Evolutionary conservation across 371 early-diverging fungal genomes (phyloP), one percentile per base, ranked within the genome.

Genomic region (Sporodiniella umbellata): DNA sequence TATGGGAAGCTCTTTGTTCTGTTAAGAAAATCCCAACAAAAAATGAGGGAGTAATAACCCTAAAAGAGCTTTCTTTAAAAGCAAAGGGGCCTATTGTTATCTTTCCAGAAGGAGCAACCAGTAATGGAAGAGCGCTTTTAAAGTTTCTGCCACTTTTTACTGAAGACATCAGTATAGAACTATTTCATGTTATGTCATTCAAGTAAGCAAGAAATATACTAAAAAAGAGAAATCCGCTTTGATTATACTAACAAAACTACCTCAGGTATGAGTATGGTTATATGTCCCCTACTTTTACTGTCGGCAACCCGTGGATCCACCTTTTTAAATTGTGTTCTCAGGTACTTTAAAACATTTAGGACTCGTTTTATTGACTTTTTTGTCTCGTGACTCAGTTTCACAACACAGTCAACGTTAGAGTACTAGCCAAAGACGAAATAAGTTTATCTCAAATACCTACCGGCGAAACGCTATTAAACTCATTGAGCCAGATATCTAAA

Each of bases 61-160:
- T 87, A 5, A 48, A 71, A n/a, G 80, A 85, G 11, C 58, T 85
- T 22, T 62, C 80, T 4, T 60, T 33, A 52, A 75, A 19, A 80
- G 83, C 37, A 72, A 80, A 14, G 60, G 86, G 90, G 0, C 93
- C 95, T 6, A 72, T 93, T 12, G 85, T 89, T 35, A 72, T 93
- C 7, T 91, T 94, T 51, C 86, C 94, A 0, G 95, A 93, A 81
- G 92, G 86, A 18, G 91, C 95, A 0, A 94, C 95, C 1, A 85
- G 90, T 33, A 95, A 95, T 68, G 90, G 91, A 28, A 78, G 90
- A 7, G 94, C 92, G 0, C 64, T 95, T 35, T 71, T 94, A 12
- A 83, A 86, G 53, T 82, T 92, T 49, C 58, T 80, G 14, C 85
- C 88, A 7, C 62, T 90, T 5, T 90, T 92, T 39, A 65, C 70